These are phyloP conservation scores for Penicillium lividum DNA, from an alignment of 495 filamentous ascomycete genomes.

Conservation along the genomic window DNA sequence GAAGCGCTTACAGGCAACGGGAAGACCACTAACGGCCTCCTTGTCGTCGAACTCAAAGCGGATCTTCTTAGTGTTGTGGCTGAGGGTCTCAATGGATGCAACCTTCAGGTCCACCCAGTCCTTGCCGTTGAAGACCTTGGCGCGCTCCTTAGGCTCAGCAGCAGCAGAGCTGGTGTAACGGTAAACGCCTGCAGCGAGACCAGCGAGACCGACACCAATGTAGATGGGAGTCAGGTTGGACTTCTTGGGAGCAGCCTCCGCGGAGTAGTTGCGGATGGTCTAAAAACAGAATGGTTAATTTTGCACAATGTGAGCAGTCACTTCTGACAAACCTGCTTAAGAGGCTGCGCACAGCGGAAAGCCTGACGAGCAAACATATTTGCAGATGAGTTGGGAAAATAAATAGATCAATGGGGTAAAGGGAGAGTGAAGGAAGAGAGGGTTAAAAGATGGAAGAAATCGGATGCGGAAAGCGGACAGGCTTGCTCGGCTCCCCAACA, in stretches of 20 bases:
- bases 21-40: slow-evolving; percentile 78
- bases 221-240: slow-evolving; percentile 44
- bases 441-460: slow-evolving; percentile 27
- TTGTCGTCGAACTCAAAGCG: slow-evolving; percentile 81
- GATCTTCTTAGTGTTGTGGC: slow-evolving; percentile 87
- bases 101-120: slow-evolving; percentile 82
- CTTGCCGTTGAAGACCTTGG: slow-evolving; percentile 74
- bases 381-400: slow-evolving; percentile 14
- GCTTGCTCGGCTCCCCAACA: slow-evolving; percentile 17
- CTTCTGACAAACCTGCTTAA: slow-evolving; percentile 45
- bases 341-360: slow-evolving; percentile 50
- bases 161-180: slow-evolving; percentile 39
- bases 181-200: slow-evolving; percentile 45
- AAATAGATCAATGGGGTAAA: slow-evolving; percentile 14
- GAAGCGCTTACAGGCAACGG: slow-evolving; percentile 63
- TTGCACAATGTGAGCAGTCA: background rate
- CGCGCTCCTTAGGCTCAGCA: slow-evolving; percentile 40
- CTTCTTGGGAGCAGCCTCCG: slow-evolving; percentile 48
- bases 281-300: slow-evolving; percentile 19
- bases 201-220: slow-evolving; percentile 41
- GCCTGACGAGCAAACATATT: slow-evolving; percentile 53
- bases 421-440: slow-evolving; percentile 10
- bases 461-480: slow-evolving; percentile 31
- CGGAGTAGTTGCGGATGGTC: slow-evolving; percentile 55
- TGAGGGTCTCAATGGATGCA: slow-evolving; percentile 72